Evolutionary conservation across 1,284 basidiomycete genomes (phyloP).

Genomic region (Flammula alnicola): DNA sequence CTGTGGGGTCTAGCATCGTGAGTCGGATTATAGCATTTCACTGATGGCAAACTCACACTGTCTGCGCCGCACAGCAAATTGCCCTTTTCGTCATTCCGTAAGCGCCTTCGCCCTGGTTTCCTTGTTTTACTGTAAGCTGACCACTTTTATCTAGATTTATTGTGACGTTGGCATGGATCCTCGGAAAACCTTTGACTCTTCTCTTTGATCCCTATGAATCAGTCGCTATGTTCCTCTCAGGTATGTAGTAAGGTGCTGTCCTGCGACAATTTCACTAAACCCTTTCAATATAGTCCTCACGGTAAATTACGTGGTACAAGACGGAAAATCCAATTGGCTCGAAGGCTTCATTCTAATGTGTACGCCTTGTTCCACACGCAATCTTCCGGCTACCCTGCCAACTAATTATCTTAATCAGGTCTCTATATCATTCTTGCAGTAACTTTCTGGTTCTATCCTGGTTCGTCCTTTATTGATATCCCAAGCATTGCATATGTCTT

Average conservation of each 20-base stretch:
- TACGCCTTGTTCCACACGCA: conserved; percentile 27
- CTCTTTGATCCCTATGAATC: conserved; percentile 73
- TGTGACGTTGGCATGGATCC: conserved; percentile 64
- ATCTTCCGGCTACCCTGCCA: neutral
- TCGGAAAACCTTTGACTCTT: conserved; percentile 68
- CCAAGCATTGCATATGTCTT: neutral
- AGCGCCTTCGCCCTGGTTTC: conserved; percentile 21
- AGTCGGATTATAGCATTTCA: conserved; percentile 31
- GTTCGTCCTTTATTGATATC: conserved; percentile 28
- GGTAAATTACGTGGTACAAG: conserved; percentile 81
- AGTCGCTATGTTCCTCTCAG: conserved; percentile 54
- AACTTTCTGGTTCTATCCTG: conserved; percentile 71
- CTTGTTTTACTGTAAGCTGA: conserved; percentile 11
- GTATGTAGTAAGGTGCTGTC: conserved; percentile 23
- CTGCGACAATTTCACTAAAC: neutral
- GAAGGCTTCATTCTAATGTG: conserved; percentile 78
- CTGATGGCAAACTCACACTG: conserved; percentile 2
- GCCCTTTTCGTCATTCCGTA: conserved; percentile 83
- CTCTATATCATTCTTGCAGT: conserved; percentile 66
- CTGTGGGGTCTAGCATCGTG: conserved; percentile 90
- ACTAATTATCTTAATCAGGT: conserved; percentile 36
- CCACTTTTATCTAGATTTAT: conserved; percentile 53
- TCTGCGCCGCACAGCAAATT: conserved; percentile 66
- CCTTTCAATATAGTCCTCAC: conserved; percentile 58
- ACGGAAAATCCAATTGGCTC: conserved; percentile 87